Evolutionary conservation across 2,329 filamentous ascomycete genomes (phyloP).

Genomic region (Calonectria leucothoes): DNA sequence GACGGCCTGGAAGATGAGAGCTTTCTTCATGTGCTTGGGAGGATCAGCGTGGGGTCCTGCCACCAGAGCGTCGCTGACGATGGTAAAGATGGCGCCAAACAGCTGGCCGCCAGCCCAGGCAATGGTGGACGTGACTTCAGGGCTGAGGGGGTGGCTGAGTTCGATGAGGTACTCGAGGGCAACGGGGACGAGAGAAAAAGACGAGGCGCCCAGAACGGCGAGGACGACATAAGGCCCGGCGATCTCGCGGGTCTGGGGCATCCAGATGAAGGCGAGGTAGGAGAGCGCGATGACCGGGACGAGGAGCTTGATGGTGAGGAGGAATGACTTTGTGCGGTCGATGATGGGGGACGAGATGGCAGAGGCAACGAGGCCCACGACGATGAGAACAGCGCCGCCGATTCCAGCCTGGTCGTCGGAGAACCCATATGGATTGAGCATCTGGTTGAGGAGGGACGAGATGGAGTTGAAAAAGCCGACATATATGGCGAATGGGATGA

Average conservation of each 20-base stretch:
- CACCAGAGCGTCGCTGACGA: constrained; percentile 82
- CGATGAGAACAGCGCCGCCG: constrained; percentile 87
- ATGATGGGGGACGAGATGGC: constrained; percentile 85
- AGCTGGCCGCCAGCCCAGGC: constrained; percentile 91
- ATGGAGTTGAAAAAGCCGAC: constrained; percentile 95
- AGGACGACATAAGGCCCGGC: constrained; percentile 81
- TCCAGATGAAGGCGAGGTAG: constrained; percentile 86
- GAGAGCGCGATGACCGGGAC: constrained; percentile 79
- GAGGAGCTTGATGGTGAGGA: constrained; percentile 77
- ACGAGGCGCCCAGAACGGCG: constrained; percentile 80
- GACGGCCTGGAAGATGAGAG: constrained; percentile 83
- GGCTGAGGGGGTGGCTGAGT: constrained; percentile 86
- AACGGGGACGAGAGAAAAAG: constrained; percentile 85
- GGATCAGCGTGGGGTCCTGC: constrained; percentile 64
- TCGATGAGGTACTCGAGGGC: constrained; percentile 90
- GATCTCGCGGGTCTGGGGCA: constrained; percentile 69
- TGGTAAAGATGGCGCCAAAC: constrained; percentile 84
- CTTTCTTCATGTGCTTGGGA: constrained; percentile 77
- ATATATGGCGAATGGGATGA: constrained; percentile 85
- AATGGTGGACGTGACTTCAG: constrained; percentile 85
- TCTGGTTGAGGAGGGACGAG: constrained; percentile 89
- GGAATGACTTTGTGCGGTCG: constrained; percentile 85
- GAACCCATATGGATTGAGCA: constrained; percentile 88
- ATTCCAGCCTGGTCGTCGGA: constrained; percentile 87
- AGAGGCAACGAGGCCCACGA: constrained; percentile 83